Base-by-base conservation (phyloP, 768 basidiomycete genomes). In the Podaxis sp. region DNA sequence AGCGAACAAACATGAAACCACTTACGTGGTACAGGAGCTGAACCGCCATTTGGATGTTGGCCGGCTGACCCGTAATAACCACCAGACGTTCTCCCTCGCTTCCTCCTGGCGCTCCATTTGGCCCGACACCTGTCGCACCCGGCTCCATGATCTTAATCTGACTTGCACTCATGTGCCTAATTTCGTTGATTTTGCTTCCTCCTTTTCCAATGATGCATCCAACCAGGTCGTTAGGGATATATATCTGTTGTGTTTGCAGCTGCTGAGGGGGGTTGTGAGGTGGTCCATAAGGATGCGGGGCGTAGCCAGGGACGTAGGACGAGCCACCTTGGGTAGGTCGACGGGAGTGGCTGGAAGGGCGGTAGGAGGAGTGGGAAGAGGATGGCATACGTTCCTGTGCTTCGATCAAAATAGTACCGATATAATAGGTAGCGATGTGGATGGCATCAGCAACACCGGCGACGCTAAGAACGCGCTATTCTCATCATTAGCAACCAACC, bases 121-220 rank as follows among this genome's bases (percentile, higher is more conserved):
- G 75, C 17, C 87, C 86, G 3, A 84, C 83, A 28, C 85, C 87
- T 6, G 82, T 82, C 11, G 93, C 93, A 55, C 95, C 95, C 37
- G 96, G 95, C 69, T 99, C 97, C 90, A 96, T 97, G 58, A 99
- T 98, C 77, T 97, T 95, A 76, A 99, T 98, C 70, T 95, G 90
- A 74, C 95, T 96, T 28, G 90, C 90, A 66, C 93, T 96, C 86
- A 94, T 91, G 66, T 94, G 88, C 67, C 97, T 84, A 66, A 99
- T 97, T 77, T 99, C 97, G 71, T 99, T 99, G 80, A 99, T 99
- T 78, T 99, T 99, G 73, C 90, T 88, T 10, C 97, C 97, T 20
- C 93, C 96, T 75, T 99, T 99, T 48, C 97, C 97, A 68, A 99
- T 99, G 76, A 99, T 95, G 66, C 91, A 93, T 11, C 94, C 96